Percentiles rank a stretch among this genome's conserved stretches.
Evolutionary conservation across 345 rosid species (phyloP).

Genomic region (Rhodomyrtus tomentosa): DNA sequence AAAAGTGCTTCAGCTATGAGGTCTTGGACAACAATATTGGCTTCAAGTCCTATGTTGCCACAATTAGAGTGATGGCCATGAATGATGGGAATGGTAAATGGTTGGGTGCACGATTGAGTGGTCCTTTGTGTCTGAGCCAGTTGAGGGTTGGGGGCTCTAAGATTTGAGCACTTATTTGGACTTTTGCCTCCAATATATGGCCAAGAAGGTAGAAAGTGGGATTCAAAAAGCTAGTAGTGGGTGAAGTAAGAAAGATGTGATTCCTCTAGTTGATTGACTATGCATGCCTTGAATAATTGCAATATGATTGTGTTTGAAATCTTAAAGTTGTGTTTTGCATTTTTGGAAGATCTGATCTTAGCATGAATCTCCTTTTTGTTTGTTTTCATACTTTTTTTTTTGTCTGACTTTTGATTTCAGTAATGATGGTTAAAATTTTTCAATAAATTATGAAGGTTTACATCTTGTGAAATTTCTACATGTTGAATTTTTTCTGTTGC

Average conservation of each 20-base stretch:
- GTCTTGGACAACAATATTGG: background rate
- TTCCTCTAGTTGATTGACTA: background rate
- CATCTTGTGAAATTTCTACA: background rate
- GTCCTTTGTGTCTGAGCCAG: background rate
- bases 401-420: rapidly evolving
- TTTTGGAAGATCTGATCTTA: background rate
- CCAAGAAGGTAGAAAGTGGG: background rate
- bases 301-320: background rate
- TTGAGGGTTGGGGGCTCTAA: background rate
- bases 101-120: background rate
- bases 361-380: background rate
- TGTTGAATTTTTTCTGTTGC: background rate
- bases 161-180: background rate
- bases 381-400: background rate
- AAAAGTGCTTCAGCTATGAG: background rate
- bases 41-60: background rate
- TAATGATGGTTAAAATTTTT: background rate
- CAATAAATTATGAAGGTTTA: background rate
- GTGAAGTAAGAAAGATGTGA: background rate
- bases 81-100: background rate
- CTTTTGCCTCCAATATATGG: background rate
- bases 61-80: background rate
- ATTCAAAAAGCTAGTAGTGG: background rate
- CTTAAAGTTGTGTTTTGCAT: background rate
- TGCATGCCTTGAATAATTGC: background rate